phyloP scores from a whole-genome alignment of 2,329 filamentous ascomycete species.

The Cladophialophora bantiana region DNA sequence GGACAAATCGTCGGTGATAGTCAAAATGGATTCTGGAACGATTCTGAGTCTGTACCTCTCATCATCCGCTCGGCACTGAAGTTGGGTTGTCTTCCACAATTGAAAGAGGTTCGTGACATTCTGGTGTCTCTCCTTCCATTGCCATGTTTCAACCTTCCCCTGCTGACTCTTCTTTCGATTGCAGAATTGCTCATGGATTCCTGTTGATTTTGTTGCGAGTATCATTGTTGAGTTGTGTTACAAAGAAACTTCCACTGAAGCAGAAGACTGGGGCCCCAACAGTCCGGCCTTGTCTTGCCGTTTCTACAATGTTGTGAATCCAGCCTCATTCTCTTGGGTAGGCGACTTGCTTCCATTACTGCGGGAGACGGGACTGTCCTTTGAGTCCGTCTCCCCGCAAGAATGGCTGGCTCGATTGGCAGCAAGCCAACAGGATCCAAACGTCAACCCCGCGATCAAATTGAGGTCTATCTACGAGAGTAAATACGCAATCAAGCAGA shows the following conservation, averaged over 20 bases:
- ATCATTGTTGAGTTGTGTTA: conserved; percentile 44
- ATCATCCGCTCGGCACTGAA: conserved; percentile 50
- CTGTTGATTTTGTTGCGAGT: conserved; percentile 51
- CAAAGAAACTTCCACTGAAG: conserved; percentile 7
- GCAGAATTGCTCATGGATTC: conserved; percentile 48
- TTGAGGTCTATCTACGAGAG: conserved; percentile 59
- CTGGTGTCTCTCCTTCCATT: neutral
- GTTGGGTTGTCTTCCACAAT: conserved; percentile 53
- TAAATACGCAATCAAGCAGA: conserved; percentile 24
- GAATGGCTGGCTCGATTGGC: conserved; percentile 54
- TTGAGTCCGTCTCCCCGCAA: conserved; percentile 48
- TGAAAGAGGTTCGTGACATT: conserved; percentile 50
- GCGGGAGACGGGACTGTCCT: conserved; percentile 32
- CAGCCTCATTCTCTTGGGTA: conserved; percentile 54
- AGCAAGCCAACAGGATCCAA: conserved; percentile 37
- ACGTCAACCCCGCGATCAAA: conserved; percentile 55
- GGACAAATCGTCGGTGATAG: conserved; percentile 62
- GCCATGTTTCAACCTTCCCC: neutral
- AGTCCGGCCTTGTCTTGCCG: conserved; percentile 40
- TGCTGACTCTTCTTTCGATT: neutral
- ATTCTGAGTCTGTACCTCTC: conserved; percentile 60
- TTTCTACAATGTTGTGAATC: conserved; percentile 61
- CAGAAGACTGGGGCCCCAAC: neutral
- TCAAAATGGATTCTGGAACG: conserved; percentile 57
- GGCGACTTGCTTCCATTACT: conserved; percentile 56